A percentile compares a stretch with the other conserved stretches of the same genome.
phyloP scores from a whole-genome alignment of 2,329 filamentous ascomycete genomes.

The Phoma herbarum region DNA sequence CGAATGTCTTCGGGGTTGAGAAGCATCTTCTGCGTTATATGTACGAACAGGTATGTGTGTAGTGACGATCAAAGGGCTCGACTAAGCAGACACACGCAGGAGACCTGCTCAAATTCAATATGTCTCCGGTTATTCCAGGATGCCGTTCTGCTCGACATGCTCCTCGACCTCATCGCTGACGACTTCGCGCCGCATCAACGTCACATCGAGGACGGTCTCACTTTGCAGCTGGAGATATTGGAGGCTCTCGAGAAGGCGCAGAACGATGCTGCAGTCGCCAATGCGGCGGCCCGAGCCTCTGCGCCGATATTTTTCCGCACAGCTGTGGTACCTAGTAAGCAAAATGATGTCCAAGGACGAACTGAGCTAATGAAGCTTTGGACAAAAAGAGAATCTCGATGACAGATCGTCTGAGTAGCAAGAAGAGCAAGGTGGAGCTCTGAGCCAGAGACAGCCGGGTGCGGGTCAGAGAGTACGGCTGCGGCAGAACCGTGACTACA shows the following conservation, averaged over 20 bases:
- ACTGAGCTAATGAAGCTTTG: not conserved
- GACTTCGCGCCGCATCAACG: not conserved
- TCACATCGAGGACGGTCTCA: not conserved
- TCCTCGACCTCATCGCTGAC: not conserved
- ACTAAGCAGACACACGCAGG: not conserved
- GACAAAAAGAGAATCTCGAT: not conserved
- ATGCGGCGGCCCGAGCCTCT: not conserved
- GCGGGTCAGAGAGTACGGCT: not conserved
- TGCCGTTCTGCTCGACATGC: constrained; percentile 3
- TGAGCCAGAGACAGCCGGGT: not conserved
- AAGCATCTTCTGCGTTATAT: not conserved
- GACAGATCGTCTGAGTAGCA: not conserved
- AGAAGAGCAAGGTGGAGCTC: not conserved
- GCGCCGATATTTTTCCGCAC: no score
- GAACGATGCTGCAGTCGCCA: not conserved
- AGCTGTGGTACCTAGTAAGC: not conserved
- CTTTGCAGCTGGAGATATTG: not conserved
- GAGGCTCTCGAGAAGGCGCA: not conserved
- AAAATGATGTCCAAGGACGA: not conserved
- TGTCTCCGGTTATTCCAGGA: not conserved
- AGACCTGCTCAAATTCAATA: not conserved
- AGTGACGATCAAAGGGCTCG: no score
- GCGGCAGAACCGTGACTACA: not conserved
- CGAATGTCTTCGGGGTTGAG: not conserved
- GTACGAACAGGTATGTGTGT: not conserved